phyloP scores from a whole-genome alignment of 805 yeast genomes.

The Metschnikowia chrysomelidarum region DNA sequence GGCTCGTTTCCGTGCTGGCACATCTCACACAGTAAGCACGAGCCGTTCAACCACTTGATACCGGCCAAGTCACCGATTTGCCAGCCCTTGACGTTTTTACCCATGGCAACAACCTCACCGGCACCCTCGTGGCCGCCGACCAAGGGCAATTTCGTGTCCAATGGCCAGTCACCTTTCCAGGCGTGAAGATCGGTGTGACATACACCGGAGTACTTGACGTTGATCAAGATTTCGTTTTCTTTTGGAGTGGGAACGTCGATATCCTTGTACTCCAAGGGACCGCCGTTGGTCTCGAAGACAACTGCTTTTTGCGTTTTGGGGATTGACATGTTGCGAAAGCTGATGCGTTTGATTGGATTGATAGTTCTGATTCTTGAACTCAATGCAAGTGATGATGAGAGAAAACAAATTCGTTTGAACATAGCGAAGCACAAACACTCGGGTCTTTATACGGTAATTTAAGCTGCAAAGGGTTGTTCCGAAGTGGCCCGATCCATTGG shows the following conservation, averaged over 20 bases:
- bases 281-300: constrained; percentile 41
- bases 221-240: constrained; percentile 41
- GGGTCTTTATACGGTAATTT: too few species aligned
- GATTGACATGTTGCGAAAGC: constrained; percentile 20
- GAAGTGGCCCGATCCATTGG: too few species aligned
- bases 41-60: constrained; percentile 46
- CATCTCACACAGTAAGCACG: constrained; percentile 43
- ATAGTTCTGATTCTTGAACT: constrained; percentile 4
- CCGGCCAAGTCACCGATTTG: constrained; percentile 45
- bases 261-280: constrained; percentile 39
- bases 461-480: too few species aligned
- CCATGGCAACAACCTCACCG: constrained; percentile 45
- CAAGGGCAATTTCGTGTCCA: constrained; percentile 43
- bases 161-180: constrained; percentile 49
- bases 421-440: too few species aligned
- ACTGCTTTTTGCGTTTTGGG: constrained; percentile 45
- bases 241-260: constrained; percentile 43
- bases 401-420: too few species aligned
- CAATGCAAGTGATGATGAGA: constrained; percentile 6
- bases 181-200: constrained; percentile 49
- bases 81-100: constrained; percentile 42
- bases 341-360: constrained; percentile 2
- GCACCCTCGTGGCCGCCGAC: constrained; percentile 51
- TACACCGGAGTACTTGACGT: constrained; percentile 46
- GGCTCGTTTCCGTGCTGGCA: constrained; percentile 45